phyloP scores from a whole-genome alignment of 768 basidiomycete species.

The Sarcomyxa edulis region DNA sequence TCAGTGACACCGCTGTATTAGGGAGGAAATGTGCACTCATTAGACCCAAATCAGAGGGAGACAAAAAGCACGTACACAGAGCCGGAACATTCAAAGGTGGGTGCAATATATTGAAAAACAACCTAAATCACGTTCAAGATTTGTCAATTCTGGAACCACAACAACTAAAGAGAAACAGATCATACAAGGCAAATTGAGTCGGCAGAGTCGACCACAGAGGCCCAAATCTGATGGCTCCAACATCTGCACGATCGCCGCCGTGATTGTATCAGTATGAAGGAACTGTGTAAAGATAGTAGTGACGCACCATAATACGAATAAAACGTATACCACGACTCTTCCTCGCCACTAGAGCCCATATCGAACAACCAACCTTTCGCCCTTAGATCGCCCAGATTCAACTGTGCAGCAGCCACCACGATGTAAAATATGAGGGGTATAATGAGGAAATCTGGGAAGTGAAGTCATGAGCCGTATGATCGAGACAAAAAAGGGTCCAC shows the following conservation, averaged over 20 bases:
- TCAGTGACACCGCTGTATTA: conserved; percentile 72
- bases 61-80: conserved; percentile 45
- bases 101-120: conserved; percentile 84
- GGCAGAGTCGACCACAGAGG: conserved; percentile 83
- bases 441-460: conserved; percentile 58
- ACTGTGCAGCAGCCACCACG: conserved; percentile 55
- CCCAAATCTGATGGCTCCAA: conserved; percentile 49
- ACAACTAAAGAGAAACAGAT: conserved; percentile 7
- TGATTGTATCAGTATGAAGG: background rate
- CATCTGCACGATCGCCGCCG: conserved; percentile 38
- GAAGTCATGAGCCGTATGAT: background rate
- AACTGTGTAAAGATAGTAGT: background rate
- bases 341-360: conserved; percentile 33
- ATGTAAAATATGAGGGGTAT: conserved; percentile 86
- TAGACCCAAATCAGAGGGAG: background rate
- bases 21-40: background rate
- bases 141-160: background rate
- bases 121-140: conserved; percentile 35
- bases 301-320: conserved; percentile 73
- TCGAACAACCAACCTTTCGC: conserved; percentile 84
- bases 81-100: conserved; percentile 89
- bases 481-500: background rate
- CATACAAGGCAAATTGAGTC: conserved; percentile 88
- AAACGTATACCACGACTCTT: conserved; percentile 81
- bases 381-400: conserved; percentile 59